Base-by-base conservation (phyloP, 1,284 basidiomycete genomes). In the Irpex sp. region DNA sequence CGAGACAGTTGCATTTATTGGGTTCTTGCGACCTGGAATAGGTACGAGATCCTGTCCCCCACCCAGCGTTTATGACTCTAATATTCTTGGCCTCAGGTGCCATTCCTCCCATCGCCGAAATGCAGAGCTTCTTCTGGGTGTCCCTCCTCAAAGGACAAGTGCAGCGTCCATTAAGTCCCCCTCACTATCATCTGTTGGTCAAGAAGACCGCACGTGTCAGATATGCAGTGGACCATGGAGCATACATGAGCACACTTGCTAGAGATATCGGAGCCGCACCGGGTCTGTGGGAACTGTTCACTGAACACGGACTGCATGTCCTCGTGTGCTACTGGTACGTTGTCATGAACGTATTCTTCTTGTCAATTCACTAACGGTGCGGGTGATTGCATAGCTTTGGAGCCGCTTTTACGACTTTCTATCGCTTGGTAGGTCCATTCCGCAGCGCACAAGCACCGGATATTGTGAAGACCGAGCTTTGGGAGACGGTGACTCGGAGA, bases 81-180 rank as follows among this genome's bases (percentile, higher is more conserved):
- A 54, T 8, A 16, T 23, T 18, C 14, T 18, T 28, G 19, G 18
- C 18, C 35, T 5, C 55, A 75, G 84, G 85, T 63, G 86, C 86
- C 0, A 88, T 88, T 59, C 86, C 86, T 0, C 85, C 86, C 0
- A 83, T 87, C 58, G 80, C 85, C 1, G 86, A 88, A 71, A 83
- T 86, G 79, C 85, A 86, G 67, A 72, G 79, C 0, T 82, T 86
- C 71, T 80, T 86, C 63, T 87, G 84, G 83, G 80, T 83, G 52
- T 78, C 82, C 2, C 67, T 86, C 6, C 69, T 85, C 21, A 78
- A 79, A 62, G 73, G 74, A 2, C 72, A 77, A 57, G 73, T 83
- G 5, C 72, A 73, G 19, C 69, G 75, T 19, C 81, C 82, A 0
- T 72, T 82, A 2, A 73, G 82, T 0, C 75, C 75, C 3, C 79